Evolutionary conservation across 805 yeast species (phyloP).

Genomic region (Starmerella tilneyi): DNA sequence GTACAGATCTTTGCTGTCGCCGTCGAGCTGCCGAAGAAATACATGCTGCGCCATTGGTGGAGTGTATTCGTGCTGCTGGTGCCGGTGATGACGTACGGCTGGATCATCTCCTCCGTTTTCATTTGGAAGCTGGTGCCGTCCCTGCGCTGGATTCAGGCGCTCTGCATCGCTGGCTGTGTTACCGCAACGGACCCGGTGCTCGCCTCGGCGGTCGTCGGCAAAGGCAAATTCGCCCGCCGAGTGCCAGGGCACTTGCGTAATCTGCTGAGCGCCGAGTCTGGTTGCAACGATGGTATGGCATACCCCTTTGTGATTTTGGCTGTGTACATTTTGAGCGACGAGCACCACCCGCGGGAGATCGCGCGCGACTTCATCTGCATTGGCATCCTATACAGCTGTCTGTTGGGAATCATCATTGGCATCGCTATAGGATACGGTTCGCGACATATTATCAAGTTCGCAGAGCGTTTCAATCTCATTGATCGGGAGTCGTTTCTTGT

Average conservation of each 20-base stretch:
- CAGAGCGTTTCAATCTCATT: constrained; percentile 56
- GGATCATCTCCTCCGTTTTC: constrained; percentile 73
- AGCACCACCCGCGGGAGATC: constrained; percentile 55
- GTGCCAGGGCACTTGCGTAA: constrained; percentile 90
- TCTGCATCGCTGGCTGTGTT: constrained; percentile 73
- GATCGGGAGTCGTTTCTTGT: constrained; percentile 85
- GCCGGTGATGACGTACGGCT: constrained; percentile 85
- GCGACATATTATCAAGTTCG: constrained; percentile 60
- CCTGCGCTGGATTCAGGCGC: constrained; percentile 57
- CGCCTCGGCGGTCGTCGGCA: constrained; percentile 93
- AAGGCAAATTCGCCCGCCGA: constrained; percentile 79
- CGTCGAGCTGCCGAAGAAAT: constrained; percentile 82
- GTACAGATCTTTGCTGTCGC: constrained; percentile 90
- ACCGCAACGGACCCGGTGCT: constrained; percentile 94
- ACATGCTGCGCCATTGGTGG: constrained; percentile 74
- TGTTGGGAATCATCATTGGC: constrained; percentile 70
- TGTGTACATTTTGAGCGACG: constrained; percentile 54
- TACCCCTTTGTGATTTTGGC: constrained; percentile 75
- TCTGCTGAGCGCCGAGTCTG: constrained; percentile 73
- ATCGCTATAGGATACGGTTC: constrained; percentile 59
- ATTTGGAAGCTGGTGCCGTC: constrained; percentile 70
- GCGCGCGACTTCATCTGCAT: constrained; percentile 70
- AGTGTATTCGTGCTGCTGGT: constrained; percentile 63
- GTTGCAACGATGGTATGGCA: constrained; percentile 93
- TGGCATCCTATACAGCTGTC: constrained; percentile 71